Base-by-base conservation (phyloP, 768 basidiomycete genomes). In the Terana coerulea region DNA sequence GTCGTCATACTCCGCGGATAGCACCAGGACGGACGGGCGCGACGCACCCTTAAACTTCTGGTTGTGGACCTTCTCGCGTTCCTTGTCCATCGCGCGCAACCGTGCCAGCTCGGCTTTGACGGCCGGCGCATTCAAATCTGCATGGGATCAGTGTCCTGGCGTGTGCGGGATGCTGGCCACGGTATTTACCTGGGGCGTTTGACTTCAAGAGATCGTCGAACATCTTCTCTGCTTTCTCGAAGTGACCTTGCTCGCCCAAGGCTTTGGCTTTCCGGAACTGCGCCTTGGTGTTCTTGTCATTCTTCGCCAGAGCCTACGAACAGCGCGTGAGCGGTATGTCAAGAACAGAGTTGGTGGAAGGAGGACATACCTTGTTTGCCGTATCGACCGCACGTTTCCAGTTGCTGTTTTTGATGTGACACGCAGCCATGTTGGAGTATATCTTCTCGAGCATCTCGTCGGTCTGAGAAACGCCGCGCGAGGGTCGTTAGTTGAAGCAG, bases 381-480 rank as follows among this genome's bases (percentile, higher is more conserved):
- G 88, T 84, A 58, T 92, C 88, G 46, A 80, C 64, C 0, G 84
- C 86, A 12, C 91, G 80, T 61, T 81, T 79, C 86, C 86, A 93
- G 62, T 90, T 93, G 41, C 74, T 73, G 44, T 81, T 80, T 67
- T 89, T 91, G 61, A 92, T 69, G 64, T 92, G 88, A 58, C 88
- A 90, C 5, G 88, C 88, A 2, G 84, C 80, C 86, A 89, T 87
- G 51, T 93, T 93, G 3, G 87, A 80, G 56, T 92, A 88, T 40
- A 91, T 81, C 71, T 87, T 92, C 67, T 88, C 88, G 17, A 89
- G 66, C 33, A 91, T 74, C 9, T 82, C 72, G 64, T 92, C 91
- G 17, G 82, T 75, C 90, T 92, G 42, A 12, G 26, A 34, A 10
- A 21, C 19, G 17, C 29, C 10, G n/a, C n/a, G n/a, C n/a, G 14